Conservation (phyloP, 352 stramenopile species). For the Pythium monospermum region DNA sequence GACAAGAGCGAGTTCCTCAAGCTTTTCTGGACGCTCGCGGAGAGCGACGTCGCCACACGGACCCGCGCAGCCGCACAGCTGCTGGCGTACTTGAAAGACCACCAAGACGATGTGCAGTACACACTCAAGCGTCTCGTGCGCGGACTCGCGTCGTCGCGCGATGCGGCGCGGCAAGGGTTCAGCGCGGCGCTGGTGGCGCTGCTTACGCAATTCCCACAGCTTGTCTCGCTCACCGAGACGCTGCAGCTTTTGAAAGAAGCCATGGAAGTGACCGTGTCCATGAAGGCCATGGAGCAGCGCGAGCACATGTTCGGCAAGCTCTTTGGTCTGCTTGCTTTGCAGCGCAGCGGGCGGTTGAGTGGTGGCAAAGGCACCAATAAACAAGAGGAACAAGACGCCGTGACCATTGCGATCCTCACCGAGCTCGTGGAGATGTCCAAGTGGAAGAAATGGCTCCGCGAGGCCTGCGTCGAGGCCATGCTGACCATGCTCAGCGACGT, state of each 20-base stretch:
- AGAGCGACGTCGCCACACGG: constrained; percentile 59
- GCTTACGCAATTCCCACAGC: constrained; percentile 41
- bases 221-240: constrained; percentile 42
- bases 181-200: constrained; percentile 76
- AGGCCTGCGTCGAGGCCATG: constrained; percentile 68
- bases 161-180: constrained; percentile 88
- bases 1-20: constrained; percentile 71
- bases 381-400: constrained; percentile 25
- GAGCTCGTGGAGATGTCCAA: constrained; percentile 40
- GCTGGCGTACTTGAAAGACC: constrained; percentile 32
- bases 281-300: constrained; percentile 91
- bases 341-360: constrained; percentile 70
- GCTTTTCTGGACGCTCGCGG: constrained; percentile 83
- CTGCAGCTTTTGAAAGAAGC: constrained; percentile 55
- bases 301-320: constrained; percentile 90
- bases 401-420: constrained; percentile 36
- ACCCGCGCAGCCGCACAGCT: constrained; percentile 55
- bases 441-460: constrained; percentile 87
- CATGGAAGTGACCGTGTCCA: constrained; percentile 76
- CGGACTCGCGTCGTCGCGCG: constrained; percentile 84
- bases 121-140: constrained; percentile 89
- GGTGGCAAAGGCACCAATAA: too few relatives aligned
- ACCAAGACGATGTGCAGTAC: constrained; percentile 71
- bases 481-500: constrained; percentile 56
- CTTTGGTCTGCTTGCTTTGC: constrained; percentile 82